phyloP scores from a whole-genome alignment of 768 basidiomycete genomes.

The Cystobasidium onofrii region DNA sequence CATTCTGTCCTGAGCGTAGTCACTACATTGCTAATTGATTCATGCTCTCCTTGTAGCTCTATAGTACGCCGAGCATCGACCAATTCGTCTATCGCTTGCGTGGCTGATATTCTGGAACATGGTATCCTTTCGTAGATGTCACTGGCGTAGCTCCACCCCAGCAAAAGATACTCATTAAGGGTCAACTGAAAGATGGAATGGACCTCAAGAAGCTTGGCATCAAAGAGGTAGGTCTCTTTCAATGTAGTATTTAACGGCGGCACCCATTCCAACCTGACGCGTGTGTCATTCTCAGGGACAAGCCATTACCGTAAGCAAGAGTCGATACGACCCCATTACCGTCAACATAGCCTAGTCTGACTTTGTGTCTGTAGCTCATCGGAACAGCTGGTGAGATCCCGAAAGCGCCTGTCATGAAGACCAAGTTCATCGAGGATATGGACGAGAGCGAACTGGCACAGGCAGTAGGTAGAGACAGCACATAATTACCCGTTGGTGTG shows the following conservation, averaged over 20 bases:
- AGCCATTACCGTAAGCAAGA: slow-evolving; percentile 65
- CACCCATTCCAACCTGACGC: neutral
- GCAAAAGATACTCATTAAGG: slow-evolving; percentile 95
- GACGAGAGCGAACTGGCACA: slow-evolving; percentile 69
- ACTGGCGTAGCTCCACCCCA: slow-evolving; percentile 55
- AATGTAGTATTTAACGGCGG: neutral
- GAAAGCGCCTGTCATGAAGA: slow-evolving; percentile 67
- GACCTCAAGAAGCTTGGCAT: slow-evolving; percentile 74
- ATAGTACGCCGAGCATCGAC: slow-evolving; percentile 31
- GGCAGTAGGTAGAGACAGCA: slow-evolving; percentile 51
- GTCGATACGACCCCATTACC: neutral
- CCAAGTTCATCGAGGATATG: slow-evolving; percentile 89
- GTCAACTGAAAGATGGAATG: slow-evolving; percentile 54
- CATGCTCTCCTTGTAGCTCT: slow-evolving; percentile 62
- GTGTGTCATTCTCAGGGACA: slow-evolving; percentile 57
- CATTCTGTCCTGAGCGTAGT: neutral
- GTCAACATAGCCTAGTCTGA: neutral
- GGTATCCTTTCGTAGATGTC: slow-evolving; percentile 1
- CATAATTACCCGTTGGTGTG: neutral
- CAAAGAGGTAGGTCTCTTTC: slow-evolving; percentile 55
- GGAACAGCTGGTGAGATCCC: slow-evolving; percentile 88
- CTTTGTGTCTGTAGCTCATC: slow-evolving; percentile 52
- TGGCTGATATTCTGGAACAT: neutral
- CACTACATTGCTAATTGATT: slow-evolving; percentile 50
- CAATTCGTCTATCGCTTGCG: neutral